A percentile compares a stretch with the other conserved stretches of the same genome.
Conservation (phyloP, 2,329 filamentous ascomycete genomes). For the Tetracladium maxilliforme region DNA sequence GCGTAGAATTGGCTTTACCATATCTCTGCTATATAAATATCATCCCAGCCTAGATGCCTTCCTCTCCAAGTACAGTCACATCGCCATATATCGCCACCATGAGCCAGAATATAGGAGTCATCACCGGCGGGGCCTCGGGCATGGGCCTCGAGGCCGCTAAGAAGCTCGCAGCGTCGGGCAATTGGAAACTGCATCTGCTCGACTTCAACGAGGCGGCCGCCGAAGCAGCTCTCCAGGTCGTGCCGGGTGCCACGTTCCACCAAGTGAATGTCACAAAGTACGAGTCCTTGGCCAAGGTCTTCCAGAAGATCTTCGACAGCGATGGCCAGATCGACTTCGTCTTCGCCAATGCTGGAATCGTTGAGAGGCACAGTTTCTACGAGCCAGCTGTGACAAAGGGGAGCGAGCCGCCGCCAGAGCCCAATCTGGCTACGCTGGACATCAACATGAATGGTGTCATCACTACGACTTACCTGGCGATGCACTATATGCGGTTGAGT, state of each 20-base stretch:
- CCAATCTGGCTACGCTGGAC: slow-evolving; percentile 13
- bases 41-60: too few relatives aligned
- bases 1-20: too few relatives aligned
- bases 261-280: slow-evolving; percentile 8
- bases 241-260: slow-evolving; percentile 4
- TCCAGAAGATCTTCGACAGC: slow-evolving; percentile 8
- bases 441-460: slow-evolving; percentile 20
- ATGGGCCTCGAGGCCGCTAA: slow-evolving; percentile 11
- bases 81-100: too few relatives aligned
- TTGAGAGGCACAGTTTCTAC: slow-evolving; percentile 11
- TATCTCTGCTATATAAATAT: too few relatives aligned
- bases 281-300: slow-evolving; percentile 7
- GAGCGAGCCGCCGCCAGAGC: slow-evolving; percentile 9
- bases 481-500: slow-evolving; percentile 22
- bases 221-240: not conserved
- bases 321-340: too few relatives aligned
- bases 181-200: slow-evolving; percentile 10
- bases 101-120: too few relatives aligned
- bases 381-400: slow-evolving; percentile 5
- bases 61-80: too few relatives aligned
- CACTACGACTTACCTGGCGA: slow-evolving; percentile 21
- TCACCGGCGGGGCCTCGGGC: slow-evolving; percentile 11
- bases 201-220: slow-evolving; percentile 5
- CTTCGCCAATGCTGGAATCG: slow-evolving; percentile 9
- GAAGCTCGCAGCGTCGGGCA: slow-evolving; percentile 6